Base-by-base conservation (phyloP, 2,329 filamentous ascomycete species). In the Parastagonospora nodorum region DNA sequence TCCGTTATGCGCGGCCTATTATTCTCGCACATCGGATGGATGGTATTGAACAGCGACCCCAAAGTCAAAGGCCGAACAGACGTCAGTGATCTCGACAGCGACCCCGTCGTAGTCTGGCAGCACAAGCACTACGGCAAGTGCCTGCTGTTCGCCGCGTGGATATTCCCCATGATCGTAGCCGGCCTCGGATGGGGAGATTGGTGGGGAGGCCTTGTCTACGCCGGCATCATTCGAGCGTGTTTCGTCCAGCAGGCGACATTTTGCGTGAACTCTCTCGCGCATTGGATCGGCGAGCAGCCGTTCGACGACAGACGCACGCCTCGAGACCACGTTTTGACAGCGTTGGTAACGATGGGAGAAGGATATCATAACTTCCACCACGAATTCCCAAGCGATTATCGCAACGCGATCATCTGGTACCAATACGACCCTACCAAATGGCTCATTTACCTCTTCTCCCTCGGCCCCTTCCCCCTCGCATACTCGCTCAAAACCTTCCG, bases 171-270 rank as follows among this genome's bases (percentile, higher is more conserved):
- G 24, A 42, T 78, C 2, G 72, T 80, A 16, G 74, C 76, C 39
- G 77, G 77, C n/a, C 54, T 79, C 7, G 70, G 70, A 6, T 81
- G 78, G 78, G 74, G 74, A 31, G 78, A 81, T 52, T 80, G 72
- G 71, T 61, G 65, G 59, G 78, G 78, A 35, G 78, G 78, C 3
- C 74, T 76, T 24, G 70, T 81, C 53, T 81, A 80, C 46, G 77
- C 74, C 7, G 78, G 78, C 7, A 77, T 81, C 36, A 67, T 80
- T 12, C 71, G 78, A 42, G 76, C 78, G 39, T 78, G 77, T 53
- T 75, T 79, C 53, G 76, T 80, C 10, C 78, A 81, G 57, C 78
- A 81, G 61, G 77, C 77, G 24, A 80, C 78, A 4, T 81, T 81
- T 68, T 80, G 78, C 48, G 77, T 81, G 59, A 81, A 81, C 64